Percentiles rank a stretch among this genome's conserved stretches.
Evolutionary conservation across 2,329 filamentous ascomycete species (phyloP).

Genomic region (Cryphonectria carpinicola): DNA sequence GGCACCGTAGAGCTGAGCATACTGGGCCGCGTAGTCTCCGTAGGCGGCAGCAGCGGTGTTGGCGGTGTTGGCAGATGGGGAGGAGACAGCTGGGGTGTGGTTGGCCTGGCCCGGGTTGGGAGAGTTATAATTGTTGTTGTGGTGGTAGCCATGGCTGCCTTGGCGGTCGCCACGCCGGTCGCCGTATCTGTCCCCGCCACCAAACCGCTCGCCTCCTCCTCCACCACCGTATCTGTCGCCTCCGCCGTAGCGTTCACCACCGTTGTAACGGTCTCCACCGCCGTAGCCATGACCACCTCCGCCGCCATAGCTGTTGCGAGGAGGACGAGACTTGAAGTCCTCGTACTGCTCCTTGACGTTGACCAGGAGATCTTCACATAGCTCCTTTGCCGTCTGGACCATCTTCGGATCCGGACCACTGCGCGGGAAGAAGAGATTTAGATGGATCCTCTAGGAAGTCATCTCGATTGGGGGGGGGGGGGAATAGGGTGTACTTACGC

Average conservation of each 20-base stretch:
- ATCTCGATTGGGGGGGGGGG: not conserved
- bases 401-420: conserved; percentile 87
- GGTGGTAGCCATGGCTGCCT: conserved; percentile 33
- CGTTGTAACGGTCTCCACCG: conserved; percentile 45
- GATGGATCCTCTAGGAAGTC: not conserved
- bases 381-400: conserved; percentile 83
- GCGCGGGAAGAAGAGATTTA: conserved; percentile 34
- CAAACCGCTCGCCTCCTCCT: conserved; percentile 41
- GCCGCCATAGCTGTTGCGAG: conserved; percentile 62
- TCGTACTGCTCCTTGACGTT: conserved; percentile 92
- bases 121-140: conserved; percentile 35
- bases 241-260: conserved; percentile 47
- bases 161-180: conserved; percentile 39
- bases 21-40: conserved; percentile 77
- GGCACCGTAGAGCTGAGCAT: conserved; percentile 74
- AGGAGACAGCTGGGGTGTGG: conserved; percentile 16
- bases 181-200: conserved; percentile 40
- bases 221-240: conserved; percentile 43
- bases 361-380: conserved; percentile 84
- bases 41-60: conserved; percentile 47
- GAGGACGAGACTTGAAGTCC: conserved; percentile 82
- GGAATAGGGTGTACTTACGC: conserved; percentile 63
- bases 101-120: conserved; percentile 15
- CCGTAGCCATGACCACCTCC: conserved; percentile 33
- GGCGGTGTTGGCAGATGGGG: conserved; percentile 39